Evolutionary conservation across 257 asterid species (phyloP).

Genomic region (Sherardia arvensis): DNA sequence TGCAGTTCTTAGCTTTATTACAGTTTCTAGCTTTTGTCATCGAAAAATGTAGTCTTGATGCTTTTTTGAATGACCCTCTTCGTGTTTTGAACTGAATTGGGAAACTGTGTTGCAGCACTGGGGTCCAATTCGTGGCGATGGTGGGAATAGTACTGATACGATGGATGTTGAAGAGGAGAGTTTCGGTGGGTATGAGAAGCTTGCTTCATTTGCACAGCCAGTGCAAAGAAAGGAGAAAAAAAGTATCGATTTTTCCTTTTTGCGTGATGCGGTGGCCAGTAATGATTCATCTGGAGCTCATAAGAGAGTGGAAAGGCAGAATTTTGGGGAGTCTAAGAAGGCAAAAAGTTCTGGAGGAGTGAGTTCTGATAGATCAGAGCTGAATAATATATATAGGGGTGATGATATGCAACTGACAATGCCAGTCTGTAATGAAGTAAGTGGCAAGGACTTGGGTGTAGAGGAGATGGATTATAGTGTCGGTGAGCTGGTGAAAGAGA

Average conservation of each 20-base stretch:
- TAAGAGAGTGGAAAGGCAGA: conserved; percentile 16
- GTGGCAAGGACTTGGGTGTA: conserved; percentile 12
- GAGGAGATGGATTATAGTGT: conserved; percentile 13
- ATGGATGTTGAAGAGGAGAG: conserved; percentile 30
- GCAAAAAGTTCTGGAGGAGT: conserved; percentile 8
- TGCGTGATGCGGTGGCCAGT: conserved; percentile 36
- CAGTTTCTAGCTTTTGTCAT: neutral
- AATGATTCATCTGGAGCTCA: conserved; percentile 17
- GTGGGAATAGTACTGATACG: conserved; percentile 30
- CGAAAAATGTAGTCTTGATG: neutral
- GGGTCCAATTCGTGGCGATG: conserved; percentile 35
- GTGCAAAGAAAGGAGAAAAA: conserved; percentile 54
- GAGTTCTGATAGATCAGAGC: conserved; percentile 16
- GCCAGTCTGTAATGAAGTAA: conserved; percentile 11
- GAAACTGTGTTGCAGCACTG: conserved; percentile 44
- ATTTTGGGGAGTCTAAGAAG: conserved; percentile 12
- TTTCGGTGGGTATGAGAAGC: conserved; percentile 24
- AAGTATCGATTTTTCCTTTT: conserved; percentile 48
- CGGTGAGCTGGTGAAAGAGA: conserved; percentile 12
- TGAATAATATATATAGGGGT: conserved; percentile 8
- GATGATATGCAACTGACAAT: conserved; percentile 12
- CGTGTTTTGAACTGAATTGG: conserved; percentile 2
- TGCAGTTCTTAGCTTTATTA: neutral
- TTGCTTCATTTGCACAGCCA: conserved; percentile 51
- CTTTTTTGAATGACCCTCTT: neutral